Base-by-base conservation (phyloP, 177 flowering plant genomes). In the Vitis hybrid region DNA sequence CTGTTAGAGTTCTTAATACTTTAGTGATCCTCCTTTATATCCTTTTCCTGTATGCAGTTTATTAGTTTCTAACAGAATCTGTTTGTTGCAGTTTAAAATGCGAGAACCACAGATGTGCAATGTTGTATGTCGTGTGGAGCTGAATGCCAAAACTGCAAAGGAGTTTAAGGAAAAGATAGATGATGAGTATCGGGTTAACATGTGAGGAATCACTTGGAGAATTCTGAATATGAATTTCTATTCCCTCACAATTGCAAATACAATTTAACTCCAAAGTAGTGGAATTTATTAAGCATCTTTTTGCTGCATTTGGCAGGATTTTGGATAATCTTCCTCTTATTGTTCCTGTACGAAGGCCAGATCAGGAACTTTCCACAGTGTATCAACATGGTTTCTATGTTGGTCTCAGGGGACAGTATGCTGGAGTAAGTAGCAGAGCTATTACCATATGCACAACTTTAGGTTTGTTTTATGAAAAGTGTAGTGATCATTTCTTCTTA, bases 241-340 rank as follows among this genome's bases (percentile, higher is more conserved):
- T 32, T 10, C 40, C 27, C 27, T 51, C 2, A 2, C 40, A 52
- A 21, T 50, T 50, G 17, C n/a, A 19, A 27, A 15, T 65, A 11
- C 21, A 55, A 5, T 11, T 66, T n/a, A 32, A 51, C 32, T 50
- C 4, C 19, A 8, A 19, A 7, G 56, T 11, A 9, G 14, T 24
- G 64, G 30, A 9, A n/a, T 55, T 57, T 30, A 46, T 54, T 69
- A 52, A 52, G 59, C 35, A 46, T 61, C 14, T 46, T 19, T 8
- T 49, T 73, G 56, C 21, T 30, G 64, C 21, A 11, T 67, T 52
- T 67, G 52, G 11, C 84, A 94, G 98, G 95, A 94, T 94, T 64
- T 72, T 94, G 74, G 98, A 92, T 74, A 94, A 94, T 75, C 98
- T 94, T 74, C 98, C 97, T 50, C 76, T 92, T 63, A 97, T 89